Conservation (phyloP, 2,329 filamentous ascomycete species). For the Sclerotinia minor region DNA sequence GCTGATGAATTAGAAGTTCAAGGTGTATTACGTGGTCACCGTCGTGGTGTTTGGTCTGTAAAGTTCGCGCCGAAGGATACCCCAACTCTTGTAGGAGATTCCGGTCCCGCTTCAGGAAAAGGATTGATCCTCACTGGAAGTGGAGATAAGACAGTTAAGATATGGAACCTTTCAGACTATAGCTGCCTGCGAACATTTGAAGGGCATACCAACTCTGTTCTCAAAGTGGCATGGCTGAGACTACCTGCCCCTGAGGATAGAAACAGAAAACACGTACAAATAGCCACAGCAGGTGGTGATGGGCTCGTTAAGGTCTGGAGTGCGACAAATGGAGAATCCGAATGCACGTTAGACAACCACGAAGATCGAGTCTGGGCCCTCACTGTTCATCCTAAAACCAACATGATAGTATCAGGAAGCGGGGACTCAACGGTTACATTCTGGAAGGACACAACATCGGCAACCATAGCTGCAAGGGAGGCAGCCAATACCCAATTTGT, state of each 20-base stretch:
- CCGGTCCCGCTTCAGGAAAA: constrained; percentile 70
- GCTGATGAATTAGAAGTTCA: constrained; percentile 84
- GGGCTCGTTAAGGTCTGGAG: constrained; percentile 98
- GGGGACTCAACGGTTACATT: constrained; percentile 93
- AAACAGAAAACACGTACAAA: constrained; percentile 62
- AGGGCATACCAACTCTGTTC: constrained; percentile 90
- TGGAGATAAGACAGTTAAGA: constrained; percentile 92
- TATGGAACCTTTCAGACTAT: constrained; percentile 93
- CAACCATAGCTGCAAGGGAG: constrained; percentile 73
- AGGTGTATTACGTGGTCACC: constrained; percentile 88
- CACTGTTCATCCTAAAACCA: constrained; percentile 65
- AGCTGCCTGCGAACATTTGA: constrained; percentile 92
- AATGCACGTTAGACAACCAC: constrained; percentile 93
- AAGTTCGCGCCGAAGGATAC: constrained; percentile 81
- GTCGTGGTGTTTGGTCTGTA: constrained; percentile 93
- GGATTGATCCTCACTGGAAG: constrained; percentile 87
- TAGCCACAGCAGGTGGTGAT: constrained; percentile 88
- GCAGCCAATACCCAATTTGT: constrained; percentile 75
- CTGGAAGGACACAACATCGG: constrained; percentile 87
- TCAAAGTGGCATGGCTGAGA: constrained; percentile 88
- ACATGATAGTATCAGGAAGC: constrained; percentile 83
- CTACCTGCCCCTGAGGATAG: constrained; percentile 51
- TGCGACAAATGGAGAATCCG: constrained; percentile 77
- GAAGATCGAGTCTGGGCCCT: constrained; percentile 94
- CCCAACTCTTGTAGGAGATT: constrained; percentile 70